Evolutionary conservation across 192 early-diverging fungal genomes (phyloP), one percentile per base, ranked within the genome.

Genomic region (Podila verticillata): DNA sequence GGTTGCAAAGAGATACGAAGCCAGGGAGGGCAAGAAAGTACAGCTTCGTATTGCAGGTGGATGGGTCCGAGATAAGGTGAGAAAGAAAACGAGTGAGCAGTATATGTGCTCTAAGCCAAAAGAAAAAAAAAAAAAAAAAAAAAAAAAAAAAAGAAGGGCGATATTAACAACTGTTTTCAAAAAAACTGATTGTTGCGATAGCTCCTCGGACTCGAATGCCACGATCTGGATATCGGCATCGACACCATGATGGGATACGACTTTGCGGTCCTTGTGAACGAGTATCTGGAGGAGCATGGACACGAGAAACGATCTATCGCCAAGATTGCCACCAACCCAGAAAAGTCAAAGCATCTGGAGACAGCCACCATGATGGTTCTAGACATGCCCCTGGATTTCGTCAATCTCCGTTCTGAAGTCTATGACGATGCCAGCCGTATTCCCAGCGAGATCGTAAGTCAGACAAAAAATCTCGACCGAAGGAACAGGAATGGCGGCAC

Each of bases 61-160:
- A 13, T 99, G 97, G 98, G 98, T 99, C 49, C 89, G 98, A 64
- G 98, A 99, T 83, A 99, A 99, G 85, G 92, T 94, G 75, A 30
- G 59, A 10, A 3, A 6, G 26, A 66, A 2, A 26, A 32, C 13
- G 49, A 15, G n/a, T n/a, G n/a, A n/a, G n/a, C n/a, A n/a, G n/a
- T n/a, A n/a, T n/a, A n/a, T n/a, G n/a, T n/a, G n/a, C n/a, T n/a
- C n/a, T 31, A 30, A 51, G 12, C 83, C 61, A 61, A 31, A 26
- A 7, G 15, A 29, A 44, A 54, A 57, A 30, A 20, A 57, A 22
- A 22, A 3, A 22, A 62, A 13, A 9, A 35, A 30, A 34, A 29
- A 35, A 30, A 5, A 20, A 24, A n/a, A n/a, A 20, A 15, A 22
- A 13, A 4, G 6, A 19, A n/a, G 36, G 5, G 6, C 47, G 1